Conservation (phyloP, 1,139 yeast species). For the Protomyces lactucae-debilis region DNA sequence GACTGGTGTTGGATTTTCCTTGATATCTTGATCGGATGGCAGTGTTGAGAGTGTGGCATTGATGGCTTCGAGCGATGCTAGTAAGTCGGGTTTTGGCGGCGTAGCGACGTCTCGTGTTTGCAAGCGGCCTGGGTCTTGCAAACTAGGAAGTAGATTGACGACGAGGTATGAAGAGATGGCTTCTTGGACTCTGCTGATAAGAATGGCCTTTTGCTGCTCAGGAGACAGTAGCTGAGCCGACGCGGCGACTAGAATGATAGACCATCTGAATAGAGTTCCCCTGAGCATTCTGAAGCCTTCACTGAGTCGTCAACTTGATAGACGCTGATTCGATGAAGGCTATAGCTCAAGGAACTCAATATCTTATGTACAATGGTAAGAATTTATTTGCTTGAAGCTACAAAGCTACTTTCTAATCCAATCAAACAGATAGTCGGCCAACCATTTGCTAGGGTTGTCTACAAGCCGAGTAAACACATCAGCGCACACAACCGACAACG, state of each 20-base stretch:
- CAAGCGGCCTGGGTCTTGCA: no score
- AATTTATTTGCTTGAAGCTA: not conserved
- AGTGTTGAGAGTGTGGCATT: not conserved
- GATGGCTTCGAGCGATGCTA: not conserved
- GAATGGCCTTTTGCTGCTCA: not conserved
- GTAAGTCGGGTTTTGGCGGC: no score
- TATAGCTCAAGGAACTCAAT: no score
- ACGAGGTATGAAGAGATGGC: not conserved
- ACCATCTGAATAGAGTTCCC: not conserved
- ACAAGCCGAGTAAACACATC: constrained; percentile 17
- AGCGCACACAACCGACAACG: constrained; percentile 5
- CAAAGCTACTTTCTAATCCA: constrained; percentile 11
- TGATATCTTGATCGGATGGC: not conserved
- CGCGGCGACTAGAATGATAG: not conserved
- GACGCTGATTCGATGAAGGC: no score
- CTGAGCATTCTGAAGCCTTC: no score
- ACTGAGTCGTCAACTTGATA: no score
- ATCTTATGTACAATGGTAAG: no score
- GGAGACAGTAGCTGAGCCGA: no score
- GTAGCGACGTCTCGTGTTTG: no score
- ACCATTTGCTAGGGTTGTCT: constrained; percentile 22
- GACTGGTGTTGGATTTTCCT: not conserved
- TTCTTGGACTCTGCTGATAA: not conserved
- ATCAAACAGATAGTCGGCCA: constrained; percentile 17
- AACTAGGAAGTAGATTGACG: not conserved